Evolutionary conservation across 495 filamentous ascomycete genomes (phyloP).

Genomic region (Cercophora scortea): DNA sequence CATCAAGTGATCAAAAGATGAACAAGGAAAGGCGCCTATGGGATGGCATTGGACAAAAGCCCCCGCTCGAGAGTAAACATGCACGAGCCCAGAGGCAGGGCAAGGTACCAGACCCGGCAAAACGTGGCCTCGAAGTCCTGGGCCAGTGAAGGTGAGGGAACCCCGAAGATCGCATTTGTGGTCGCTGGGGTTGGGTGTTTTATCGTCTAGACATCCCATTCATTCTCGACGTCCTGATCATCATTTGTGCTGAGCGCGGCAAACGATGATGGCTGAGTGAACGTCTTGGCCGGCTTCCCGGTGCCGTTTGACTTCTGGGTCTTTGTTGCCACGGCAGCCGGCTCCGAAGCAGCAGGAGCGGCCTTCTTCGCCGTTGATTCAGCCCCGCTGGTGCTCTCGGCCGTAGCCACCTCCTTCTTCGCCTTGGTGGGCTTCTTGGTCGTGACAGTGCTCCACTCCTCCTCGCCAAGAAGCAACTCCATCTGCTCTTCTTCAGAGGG

Average conservation of each 20-base stretch:
- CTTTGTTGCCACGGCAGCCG: constrained; percentile 11
- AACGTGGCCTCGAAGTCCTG: no score
- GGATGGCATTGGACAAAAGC: no score
- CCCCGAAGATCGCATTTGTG: neutral
- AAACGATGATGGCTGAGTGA: constrained; percentile 37
- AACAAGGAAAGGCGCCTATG: no score
- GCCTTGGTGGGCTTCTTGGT: constrained; percentile 56
- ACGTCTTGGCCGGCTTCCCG: constrained; percentile 21
- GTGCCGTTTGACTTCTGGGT: constrained; percentile 13
- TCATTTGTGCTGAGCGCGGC: constrained; percentile 37
- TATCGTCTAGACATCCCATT: constrained; percentile 35
- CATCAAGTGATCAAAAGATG: no score
- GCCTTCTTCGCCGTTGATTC: constrained; percentile 11
- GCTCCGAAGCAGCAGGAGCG: constrained; percentile 1
- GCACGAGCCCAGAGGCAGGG: no score
- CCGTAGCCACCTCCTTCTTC: constrained; percentile 32
- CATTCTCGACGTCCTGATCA: constrained; percentile 31
- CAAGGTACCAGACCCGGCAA: no score
- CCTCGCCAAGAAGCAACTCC: constrained; percentile 54
- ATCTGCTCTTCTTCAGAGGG: constrained; percentile 85
- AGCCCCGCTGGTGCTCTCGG: constrained; percentile 20
- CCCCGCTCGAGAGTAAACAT: no score
- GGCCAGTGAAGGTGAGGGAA: no score
- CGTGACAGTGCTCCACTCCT: constrained; percentile 69
- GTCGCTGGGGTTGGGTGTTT: neutral